Conservation (phyloP, 371 early-diverging fungal species). For the Lichtheimia ornata region DNA sequence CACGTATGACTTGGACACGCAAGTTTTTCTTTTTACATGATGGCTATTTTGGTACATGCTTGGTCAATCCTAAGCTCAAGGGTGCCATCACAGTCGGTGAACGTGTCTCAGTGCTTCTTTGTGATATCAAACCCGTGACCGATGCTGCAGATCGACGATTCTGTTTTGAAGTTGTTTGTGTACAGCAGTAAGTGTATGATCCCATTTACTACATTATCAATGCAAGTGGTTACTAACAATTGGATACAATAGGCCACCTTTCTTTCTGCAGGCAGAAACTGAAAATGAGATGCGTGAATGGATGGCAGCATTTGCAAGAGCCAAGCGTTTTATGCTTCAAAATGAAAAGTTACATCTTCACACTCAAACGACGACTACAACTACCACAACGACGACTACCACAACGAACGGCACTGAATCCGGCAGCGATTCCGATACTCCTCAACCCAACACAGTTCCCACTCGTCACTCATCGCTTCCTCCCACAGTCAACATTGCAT, state of each 20-base stretch:
- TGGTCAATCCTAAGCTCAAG: conserved; percentile 49
- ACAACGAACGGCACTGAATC: conserved; percentile 7
- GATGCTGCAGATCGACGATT: conserved; percentile 63
- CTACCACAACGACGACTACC: background rate
- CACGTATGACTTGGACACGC: conserved; percentile 46
- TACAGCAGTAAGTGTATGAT: conserved; percentile 50
- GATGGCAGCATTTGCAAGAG: conserved; percentile 66
- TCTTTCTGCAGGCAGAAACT: conserved; percentile 69
- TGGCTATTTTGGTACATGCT: conserved; percentile 58
- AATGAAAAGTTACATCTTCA: conserved; percentile 14
- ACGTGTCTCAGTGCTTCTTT: conserved; percentile 61
- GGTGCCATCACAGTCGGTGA: conserved; percentile 60
- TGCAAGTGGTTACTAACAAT: background rate
- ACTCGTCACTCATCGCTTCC: no score
- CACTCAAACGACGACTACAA: conserved; percentile 1
- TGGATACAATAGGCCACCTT: conserved; percentile 32
- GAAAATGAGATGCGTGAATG: conserved; percentile 71
- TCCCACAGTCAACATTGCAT: no score
- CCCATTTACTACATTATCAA: background rate
- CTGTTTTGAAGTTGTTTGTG: conserved; percentile 75
- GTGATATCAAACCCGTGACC: conserved; percentile 53
- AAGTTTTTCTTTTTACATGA: conserved; percentile 65
- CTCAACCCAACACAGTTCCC: background rate
- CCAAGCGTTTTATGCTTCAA: conserved; percentile 48
- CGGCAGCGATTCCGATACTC: conserved; percentile 4